Percentiles rank a stretch among this genome's conserved stretches.
These are phyloP conservation scores for Fagus sylvatica DNA, from an alignment of 306 rosid species.

Conservation along the genomic window DNA sequence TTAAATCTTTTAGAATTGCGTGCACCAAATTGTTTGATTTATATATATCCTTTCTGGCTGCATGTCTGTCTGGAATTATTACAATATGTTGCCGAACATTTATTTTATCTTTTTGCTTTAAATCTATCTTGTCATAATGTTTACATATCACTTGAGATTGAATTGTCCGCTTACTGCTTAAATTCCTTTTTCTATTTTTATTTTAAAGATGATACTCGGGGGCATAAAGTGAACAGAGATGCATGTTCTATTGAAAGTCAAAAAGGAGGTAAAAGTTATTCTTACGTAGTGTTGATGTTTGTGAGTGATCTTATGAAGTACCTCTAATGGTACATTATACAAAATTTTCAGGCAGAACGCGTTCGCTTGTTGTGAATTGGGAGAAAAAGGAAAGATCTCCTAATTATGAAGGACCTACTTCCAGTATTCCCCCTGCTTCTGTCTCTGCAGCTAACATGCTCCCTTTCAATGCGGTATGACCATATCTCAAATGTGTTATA, in stretches of 20 bases:
- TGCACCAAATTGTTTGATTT: not conserved
- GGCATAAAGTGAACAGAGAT: conserved; percentile 66
- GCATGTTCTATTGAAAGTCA: conserved; percentile 57
- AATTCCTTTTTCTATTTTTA: conserved; percentile 13
- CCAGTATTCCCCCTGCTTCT: conserved; percentile 55
- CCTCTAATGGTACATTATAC: conserved; percentile 22
- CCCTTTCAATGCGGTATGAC: conserved; percentile 60
- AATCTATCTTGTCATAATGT: not conserved
- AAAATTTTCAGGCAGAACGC: conserved; percentile 65
- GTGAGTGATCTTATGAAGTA: conserved; percentile 19
- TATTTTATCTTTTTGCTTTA: not conserved
- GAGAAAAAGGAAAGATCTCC: conserved; percentile 79
- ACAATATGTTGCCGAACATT: not conserved
- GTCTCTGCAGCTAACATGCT: conserved; percentile 46
- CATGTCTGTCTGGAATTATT: not conserved
- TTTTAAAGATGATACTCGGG: conserved; percentile 61
- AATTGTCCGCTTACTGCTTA: conserved; percentile 24
- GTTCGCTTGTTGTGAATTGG: conserved; percentile 64
- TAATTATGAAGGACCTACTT: conserved; percentile 58
- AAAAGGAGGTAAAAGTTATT: conserved; percentile 61
- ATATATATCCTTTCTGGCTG: not conserved
- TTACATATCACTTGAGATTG: not conserved
- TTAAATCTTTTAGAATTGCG: conserved; percentile 1
- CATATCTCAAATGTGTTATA: conserved; percentile 20
- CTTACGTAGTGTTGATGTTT: conserved; percentile 24